Evolutionary conservation across 2,329 filamentous ascomycete species (phyloP), one percentile per base, ranked within the genome.

Genomic region (Phoma herbarum): DNA sequence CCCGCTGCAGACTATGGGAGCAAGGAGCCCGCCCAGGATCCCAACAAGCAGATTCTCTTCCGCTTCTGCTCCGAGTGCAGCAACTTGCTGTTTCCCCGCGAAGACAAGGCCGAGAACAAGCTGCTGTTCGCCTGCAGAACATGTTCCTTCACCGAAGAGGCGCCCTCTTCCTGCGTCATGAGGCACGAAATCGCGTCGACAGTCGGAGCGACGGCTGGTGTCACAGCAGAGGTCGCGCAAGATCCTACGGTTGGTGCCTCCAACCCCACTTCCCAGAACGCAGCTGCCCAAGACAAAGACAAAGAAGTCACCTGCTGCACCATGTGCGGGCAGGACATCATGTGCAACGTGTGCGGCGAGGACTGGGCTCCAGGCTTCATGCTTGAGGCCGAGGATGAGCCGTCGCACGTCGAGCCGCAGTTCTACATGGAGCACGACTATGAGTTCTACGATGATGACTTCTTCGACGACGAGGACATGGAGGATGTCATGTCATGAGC

Each of bases 41-140:
- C 72, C 63, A 88, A 62, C 51, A 69, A 73, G 80, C 92, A 96
- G 78, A 93, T 98, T 79, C 93, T 92, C 46, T 99, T 98, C 80
- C 90, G 92, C 74, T 99, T 99, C 85, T 99, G 95, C 83, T 93
- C 92, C 70, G 95, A 99, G 85, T 99, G 52, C 68, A 91, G 89
- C 82, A 99, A 99, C 84, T 91, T 99, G 86, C 85, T 99, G 54
- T 98, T 98, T 75, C 95, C 95, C 49, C 95, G 96, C 80, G 96
- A 99, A 83, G 93, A 99, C 79, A 88, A 90, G 63, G 84, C 89
- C 61, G 88, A 88, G 62, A 91, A 91, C 81, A 89, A 88, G 72
- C 88, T 99, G 68, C 90, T 97, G 83, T 99, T 96, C 80, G 93
- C 92, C 64, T 99, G 95, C 84, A 91, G 94, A 70, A 97, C 93